A percentile compares a stretch with the other conserved stretches of the same genome.
Conservation (phyloP, 257 asterid species). For the Solanum pennellii region DNA sequence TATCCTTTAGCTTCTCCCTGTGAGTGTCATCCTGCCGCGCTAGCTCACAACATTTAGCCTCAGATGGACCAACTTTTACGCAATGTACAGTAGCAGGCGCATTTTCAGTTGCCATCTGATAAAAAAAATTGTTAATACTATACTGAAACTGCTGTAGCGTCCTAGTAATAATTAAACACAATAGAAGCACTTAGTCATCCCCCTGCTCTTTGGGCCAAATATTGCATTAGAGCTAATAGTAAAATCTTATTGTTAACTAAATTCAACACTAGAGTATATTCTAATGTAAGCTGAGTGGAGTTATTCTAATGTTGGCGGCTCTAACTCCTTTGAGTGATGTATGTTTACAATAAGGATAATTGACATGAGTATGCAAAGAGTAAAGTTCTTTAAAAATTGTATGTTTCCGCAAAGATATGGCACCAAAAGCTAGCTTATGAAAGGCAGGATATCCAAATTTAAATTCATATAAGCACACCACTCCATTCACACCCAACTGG, state of each 20-base stretch:
- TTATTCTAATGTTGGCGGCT: background rate
- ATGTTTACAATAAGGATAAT: background rate
- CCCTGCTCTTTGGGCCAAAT: background rate
- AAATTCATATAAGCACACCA: too few relatives aligned
- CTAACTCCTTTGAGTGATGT: background rate
- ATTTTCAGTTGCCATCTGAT: slow-evolving; percentile 7
- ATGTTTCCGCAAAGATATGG: background rate
- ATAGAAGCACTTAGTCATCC: background rate
- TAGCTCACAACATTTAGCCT: background rate
- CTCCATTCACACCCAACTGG: too few relatives aligned
- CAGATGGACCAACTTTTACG: background rate
- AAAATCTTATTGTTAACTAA: background rate
- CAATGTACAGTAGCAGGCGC: background rate
- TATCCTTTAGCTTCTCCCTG: background rate
- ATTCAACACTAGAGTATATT: background rate
- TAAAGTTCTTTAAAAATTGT: background rate
- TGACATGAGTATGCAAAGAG: background rate
- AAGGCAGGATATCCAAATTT: too few relatives aligned
- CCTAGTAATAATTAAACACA: background rate
- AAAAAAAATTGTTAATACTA: background rate
- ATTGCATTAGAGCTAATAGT: background rate
- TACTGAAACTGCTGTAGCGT: background rate
- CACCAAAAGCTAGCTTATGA: too few relatives aligned
- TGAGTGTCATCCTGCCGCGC: background rate
- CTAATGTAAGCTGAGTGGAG: background rate